Evolutionary conservation across 2,329 filamentous ascomycete genomes (phyloP), one percentile per base, ranked within the genome.

Genomic region (Pyrenochaeta sp.): DNA sequence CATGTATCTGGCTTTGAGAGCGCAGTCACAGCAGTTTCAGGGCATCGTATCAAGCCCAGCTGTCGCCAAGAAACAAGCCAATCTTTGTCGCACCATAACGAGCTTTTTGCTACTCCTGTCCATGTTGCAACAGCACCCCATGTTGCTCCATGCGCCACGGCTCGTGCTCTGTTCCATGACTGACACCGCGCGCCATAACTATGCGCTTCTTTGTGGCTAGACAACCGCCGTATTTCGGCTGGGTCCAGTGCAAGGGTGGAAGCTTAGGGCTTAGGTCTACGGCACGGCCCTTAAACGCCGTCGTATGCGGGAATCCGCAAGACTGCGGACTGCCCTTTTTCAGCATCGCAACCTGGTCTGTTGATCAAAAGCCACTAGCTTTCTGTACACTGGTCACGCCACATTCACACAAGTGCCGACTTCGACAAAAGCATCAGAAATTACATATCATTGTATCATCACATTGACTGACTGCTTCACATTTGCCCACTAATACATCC

Each of bases 61-160:
- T 15, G 42, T 46, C 48, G 49, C 53, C 59, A 61, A 58, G 54
- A 31, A 40, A 31, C 36, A 29, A 45, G 33, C 23, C 41, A 36
- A 49, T 30, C 45, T 41, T n/a, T 11, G 35, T 63, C 44, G 48
- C 45, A 59, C 52, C 41, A 23, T 47, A 35, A 20, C 23, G 32
- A 46, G 56, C 45, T 44, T 33, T 37, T 30, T 41, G 21, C 57
- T 32, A 33, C 33, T 39, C 42, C 46, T 43, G 40, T 40, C 45
- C 42, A 30, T 29, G 44, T 35, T 23, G 35, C 41, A 47, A 33
- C 32, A 46, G 37, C 43, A 49, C 15, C 17, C 27, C 20, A n/a
- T n/a, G n/a, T n/a, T 33, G 15, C 21, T 49, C 46, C 40, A 54
- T 56, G 58, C 55, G 58, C 54, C 55, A 63, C 44, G 45, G n/a